Evolutionary conservation across 352 stramenopile genomes (phyloP), one percentile per base, ranked within the genome.

Genomic region (Pythium utonaiense): DNA sequence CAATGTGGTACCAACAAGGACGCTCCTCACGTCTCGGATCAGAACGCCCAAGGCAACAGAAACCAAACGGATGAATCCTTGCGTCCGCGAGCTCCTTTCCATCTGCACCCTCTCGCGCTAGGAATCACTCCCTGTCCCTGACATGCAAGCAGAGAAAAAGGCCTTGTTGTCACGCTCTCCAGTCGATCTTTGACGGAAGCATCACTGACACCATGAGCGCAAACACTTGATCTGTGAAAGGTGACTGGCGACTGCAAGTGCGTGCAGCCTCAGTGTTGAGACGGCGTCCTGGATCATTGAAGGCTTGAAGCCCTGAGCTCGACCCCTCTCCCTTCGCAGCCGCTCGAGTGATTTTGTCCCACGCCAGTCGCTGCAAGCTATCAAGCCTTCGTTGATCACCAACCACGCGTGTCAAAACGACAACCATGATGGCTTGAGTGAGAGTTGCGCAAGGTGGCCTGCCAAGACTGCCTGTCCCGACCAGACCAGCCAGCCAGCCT

Each of bases 11-110:
- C 40, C 27, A 19, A 47, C 40, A 19, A 25, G 40, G 40, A 47
- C 40, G 40, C 40, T 47, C n/a, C 27, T 47, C 40, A 47, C 40
- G 40, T 47, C 40, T 47, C 40, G 40, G 40, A 47, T 47, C 40
- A 47, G 40, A 47, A 7, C n/a, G 40, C 40, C n/a, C 17, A 44
- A 6, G 3, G 6, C 22, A 3, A 47, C 40, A 47, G 22, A 47
- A 27, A 47, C 40, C 0, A 8, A 19, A 25, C 40, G 38, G 17
- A 24, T 24, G 14, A 45, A 45, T 6, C 4, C 3, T 5, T 16
- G 14, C 5, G 31, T 14, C 31, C 31, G 31, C 31, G 31, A 16
- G n/a, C 17, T 6, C 17, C 38, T 45, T 45, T 45, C 17, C 38
- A 24, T 24, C n/a, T n/a, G n/a, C 28, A 16, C 40, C 22, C 40